These are phyloP conservation scores for Yamadazyma olivae DNA, from an alignment of 805 yeast genomes.

Conservation along the genomic window DNA sequence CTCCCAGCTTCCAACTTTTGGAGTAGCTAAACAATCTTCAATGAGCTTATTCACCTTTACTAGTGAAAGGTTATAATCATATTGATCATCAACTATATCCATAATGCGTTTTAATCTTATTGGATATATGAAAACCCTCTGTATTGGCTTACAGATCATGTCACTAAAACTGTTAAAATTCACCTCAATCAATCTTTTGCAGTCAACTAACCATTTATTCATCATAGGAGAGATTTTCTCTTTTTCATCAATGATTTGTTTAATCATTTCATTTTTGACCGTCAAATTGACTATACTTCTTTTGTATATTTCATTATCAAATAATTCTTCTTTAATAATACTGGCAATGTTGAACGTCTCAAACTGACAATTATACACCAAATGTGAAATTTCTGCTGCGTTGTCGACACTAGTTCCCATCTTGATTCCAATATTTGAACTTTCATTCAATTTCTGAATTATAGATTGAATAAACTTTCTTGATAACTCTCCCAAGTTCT, in stretches of 20 bases:
- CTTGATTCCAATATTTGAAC: background rate
- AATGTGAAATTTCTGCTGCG: conserved; percentile 1
- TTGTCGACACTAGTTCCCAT: background rate
- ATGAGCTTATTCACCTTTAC: conserved; percentile 18
- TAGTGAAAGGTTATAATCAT: conserved; percentile 15
- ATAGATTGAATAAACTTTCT: conserved; percentile 1
- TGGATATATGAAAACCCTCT: conserved; percentile 39
- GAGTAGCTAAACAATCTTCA: conserved; percentile 12
- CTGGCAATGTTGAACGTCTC: conserved; percentile 4
- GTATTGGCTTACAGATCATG: conserved; percentile 37
- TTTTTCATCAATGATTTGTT: conserved; percentile 2
- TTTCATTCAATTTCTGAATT: background rate
- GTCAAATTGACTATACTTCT: conserved; percentile 1
- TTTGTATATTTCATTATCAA: conserved; percentile 4
- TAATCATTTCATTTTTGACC: conserved; percentile 4
- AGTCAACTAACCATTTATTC: conserved; percentile 2
- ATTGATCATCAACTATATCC: conserved; percentile 9
- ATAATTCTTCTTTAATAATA: conserved; percentile 5
- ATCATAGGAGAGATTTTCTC: conserved; percentile 1
- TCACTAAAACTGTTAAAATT: background rate
- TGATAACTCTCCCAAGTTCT: conserved; percentile 32
- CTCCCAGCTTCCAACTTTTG: conserved; percentile 12
- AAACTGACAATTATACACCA: conserved; percentile 9
- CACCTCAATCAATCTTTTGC: background rate
- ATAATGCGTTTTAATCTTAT: conserved; percentile 14